A percentile compares a stretch with the other conserved stretches of the same genome.
Evolutionary conservation across 108 stramenopile species (phyloP).

Genomic region (Cylindrotheca fusiformis): DNA sequence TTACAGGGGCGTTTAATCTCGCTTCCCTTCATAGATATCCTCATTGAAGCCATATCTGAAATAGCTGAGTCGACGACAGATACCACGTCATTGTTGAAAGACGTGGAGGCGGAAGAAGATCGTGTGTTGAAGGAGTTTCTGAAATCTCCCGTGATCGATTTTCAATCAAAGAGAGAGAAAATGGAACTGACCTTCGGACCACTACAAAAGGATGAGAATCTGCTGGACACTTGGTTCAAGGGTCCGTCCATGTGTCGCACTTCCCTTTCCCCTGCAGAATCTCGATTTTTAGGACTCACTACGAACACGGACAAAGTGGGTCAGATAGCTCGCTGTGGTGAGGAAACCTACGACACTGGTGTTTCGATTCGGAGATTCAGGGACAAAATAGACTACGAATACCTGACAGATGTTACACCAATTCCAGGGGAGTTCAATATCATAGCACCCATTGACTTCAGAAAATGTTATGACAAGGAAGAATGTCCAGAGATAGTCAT

Average conservation of each 20-base stretch:
- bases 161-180: not conserved
- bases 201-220: not conserved
- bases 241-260: conserved; percentile 44
- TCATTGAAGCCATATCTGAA: not conserved
- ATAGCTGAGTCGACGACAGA: not conserved
- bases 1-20: not conserved
- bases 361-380: not conserved
- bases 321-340: conserved; percentile 2
- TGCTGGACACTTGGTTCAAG: conserved; percentile 10
- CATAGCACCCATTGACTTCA: not conserved
- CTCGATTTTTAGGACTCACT: conserved; percentile 37
- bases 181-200: not conserved
- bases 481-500: conserved; percentile 9
- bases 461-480: conserved; percentile 2
- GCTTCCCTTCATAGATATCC: not conserved
- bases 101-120: not conserved
- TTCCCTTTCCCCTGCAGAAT: conserved; percentile 37
- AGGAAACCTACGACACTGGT: conserved; percentile 30
- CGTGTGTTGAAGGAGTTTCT: not conserved
- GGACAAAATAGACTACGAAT: not conserved
- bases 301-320: conserved; percentile 30
- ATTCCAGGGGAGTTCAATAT: conserved; percentile 3
- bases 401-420: not conserved
- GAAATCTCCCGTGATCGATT: not conserved
- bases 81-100: not conserved